Evolutionary conservation across 257 asterid genomes (phyloP), one percentile per base, ranked within the genome.

Genomic region (Nicotiana benthamiana): DNA sequence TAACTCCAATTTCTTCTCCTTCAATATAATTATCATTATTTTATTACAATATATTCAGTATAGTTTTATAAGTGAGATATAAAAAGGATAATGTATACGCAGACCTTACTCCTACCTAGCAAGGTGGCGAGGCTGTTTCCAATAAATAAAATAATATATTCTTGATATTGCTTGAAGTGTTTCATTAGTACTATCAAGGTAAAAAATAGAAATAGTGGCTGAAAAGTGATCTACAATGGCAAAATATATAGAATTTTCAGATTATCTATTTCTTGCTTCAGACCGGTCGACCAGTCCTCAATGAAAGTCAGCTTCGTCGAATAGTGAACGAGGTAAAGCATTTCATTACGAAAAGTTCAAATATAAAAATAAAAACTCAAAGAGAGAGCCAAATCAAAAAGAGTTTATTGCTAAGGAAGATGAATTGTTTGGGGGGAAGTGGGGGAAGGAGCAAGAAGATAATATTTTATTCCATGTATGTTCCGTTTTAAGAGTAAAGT

Each of bases 401-500:
- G 98, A 95, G 85, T 95, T 95, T 30, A 6, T 4, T 30, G 34
- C 34, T 4, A 6, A 30, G 34, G 34, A 30, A 30, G 34, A 30
- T 30, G 98, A 93, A 90, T 81, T 93, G 82, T 93, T 92, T n/a
- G n/a, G n/a, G n/a, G n/a, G n/a, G n/a, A 30, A 91, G 83, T 82
- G 98, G 92, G 90, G 98, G 93, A 91, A 95, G 57, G 98, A 95
- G 88, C 98, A 90, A 87, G 98, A 95, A 84, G 98, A 95, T 86
- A 97, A 91, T 86, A 96, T 95, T 70, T 95, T 68, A 92, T 86
- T 67, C 56, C 77, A 27, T 77, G 8, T 70, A 93, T 68, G 93
- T 86, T 67, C 56, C 80, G 22, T 77, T 4, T 30, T 4, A 13
- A 27, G 12, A 10, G 4, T 40, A 8, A 40, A 40, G 46, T 40